Evolutionary conservation across 176 grass and related monocot species (phyloP).

Genomic region (Aegilops longissima): DNA sequence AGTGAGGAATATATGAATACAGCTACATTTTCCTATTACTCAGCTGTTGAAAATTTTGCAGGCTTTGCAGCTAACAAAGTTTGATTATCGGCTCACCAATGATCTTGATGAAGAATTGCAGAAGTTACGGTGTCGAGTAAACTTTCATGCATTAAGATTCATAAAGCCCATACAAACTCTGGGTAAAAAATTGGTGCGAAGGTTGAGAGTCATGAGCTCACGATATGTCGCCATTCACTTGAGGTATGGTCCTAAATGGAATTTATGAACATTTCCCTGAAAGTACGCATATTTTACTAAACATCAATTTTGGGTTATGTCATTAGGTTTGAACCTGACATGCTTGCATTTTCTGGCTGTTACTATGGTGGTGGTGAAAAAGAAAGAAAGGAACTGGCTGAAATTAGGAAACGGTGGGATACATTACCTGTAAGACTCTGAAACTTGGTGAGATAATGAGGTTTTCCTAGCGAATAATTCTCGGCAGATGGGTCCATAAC

Average conservation of each 20-base stretch:
- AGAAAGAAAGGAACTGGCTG: slow-evolving; percentile 73
- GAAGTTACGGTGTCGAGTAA: slow-evolving; percentile 82
- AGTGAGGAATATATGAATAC: background rate
- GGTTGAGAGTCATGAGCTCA: slow-evolving; percentile 63
- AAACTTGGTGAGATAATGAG: slow-evolving; percentile 44
- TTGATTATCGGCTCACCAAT: slow-evolving; percentile 89
- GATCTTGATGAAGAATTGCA: slow-evolving; percentile 83
- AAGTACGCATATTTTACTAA: background rate
- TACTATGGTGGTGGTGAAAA: slow-evolving; percentile 94
- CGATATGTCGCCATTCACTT: slow-evolving; percentile 83
- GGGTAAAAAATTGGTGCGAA: slow-evolving; percentile 67
- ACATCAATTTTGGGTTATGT: slow-evolving; percentile 1
- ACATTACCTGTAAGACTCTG: slow-evolving; percentile 83
- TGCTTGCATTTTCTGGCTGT: slow-evolving; percentile 99
- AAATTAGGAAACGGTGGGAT: slow-evolving; percentile 97
- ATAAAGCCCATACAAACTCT: slow-evolving; percentile 60
- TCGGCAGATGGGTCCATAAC: background rate
- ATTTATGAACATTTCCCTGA: background rate
- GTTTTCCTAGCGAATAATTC: background rate
- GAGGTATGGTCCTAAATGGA: slow-evolving; percentile 51
- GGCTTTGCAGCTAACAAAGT: slow-evolving; percentile 93
- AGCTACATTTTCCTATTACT: background rate
- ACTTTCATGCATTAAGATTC: slow-evolving; percentile 95
- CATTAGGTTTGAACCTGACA: slow-evolving; percentile 92
- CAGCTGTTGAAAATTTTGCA: slow-evolving; percentile 41